Conservation (phyloP, 2,329 filamentous ascomycete species). For the Capronia epimyces region DNA sequence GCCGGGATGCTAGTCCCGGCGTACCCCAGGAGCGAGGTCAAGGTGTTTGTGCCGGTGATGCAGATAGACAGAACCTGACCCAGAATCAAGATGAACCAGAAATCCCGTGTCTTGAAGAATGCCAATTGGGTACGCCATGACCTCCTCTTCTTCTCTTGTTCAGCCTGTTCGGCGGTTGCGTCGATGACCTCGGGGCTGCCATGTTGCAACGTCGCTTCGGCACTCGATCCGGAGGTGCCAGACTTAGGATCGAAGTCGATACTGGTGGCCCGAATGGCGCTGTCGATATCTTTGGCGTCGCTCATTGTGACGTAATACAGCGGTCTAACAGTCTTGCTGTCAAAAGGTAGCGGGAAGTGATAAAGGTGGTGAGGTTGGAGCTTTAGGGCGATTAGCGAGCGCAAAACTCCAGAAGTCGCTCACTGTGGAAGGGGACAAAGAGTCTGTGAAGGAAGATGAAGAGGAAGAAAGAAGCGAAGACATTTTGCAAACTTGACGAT, state of each 20-base stretch:
- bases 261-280: conserved; percentile 21
- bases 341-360: neutral
- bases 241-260: conserved; percentile 21
- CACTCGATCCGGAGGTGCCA: conserved; percentile 15
- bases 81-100: conserved; percentile 75
- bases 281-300: conserved; percentile 19
- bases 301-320: conserved; percentile 18
- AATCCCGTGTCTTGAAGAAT: conserved; percentile 78
- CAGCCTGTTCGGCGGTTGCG: conserved; percentile 30
- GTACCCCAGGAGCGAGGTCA: conserved; percentile 66
- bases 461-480: conserved; percentile 6
- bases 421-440: conserved; percentile 32
- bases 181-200: conserved; percentile 35
- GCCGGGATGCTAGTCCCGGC: conserved; percentile 77
- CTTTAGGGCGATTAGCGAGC: conserved; percentile 47
- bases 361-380: conserved; percentile 35
- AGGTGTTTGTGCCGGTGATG: conserved; percentile 89
- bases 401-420: conserved; percentile 57
- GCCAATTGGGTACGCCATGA: conserved; percentile 46
- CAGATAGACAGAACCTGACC: conserved; percentile 82
- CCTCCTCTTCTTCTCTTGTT: conserved; percentile 42
- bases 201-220: conserved; percentile 27
- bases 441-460: conserved; percentile 4
- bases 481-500: conserved; percentile 12
- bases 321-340: neutral